Base-by-base conservation (phyloP, 2,329 filamentous ascomycete species). In the Talaromyces sp. region DNA sequence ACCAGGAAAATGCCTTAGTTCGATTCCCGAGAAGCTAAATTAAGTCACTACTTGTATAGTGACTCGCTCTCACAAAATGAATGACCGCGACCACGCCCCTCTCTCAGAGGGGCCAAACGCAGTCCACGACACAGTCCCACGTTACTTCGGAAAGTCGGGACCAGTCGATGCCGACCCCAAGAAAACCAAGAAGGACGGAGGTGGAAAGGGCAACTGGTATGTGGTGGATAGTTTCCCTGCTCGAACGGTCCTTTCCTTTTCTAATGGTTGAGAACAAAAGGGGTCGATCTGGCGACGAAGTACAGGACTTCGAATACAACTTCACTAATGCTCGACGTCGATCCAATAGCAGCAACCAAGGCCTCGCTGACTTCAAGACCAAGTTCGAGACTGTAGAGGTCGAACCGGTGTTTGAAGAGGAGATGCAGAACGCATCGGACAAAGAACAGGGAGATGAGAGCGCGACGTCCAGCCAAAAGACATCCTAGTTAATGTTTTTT, bases 31-130 rank as follows among this genome's bases (percentile, higher is more conserved):
- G 43, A 46, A 46, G 19, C 43, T 46, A 11, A 46, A 19, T 24
- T 24, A 19, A 24, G 21, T 4, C 1, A 19, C 43, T 46, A 4
- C 43, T n/a, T 6, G 48, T 17, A 27, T 68, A 96, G 92, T 99
- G 93, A 97, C 94, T 81, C 93, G 94, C 76, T 95, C 93, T 66
- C 91, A 93, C 86, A 99, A 97, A 83, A 85, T 83, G 81, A 96
- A 92, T 80, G 91, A 96, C 78, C 92, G 92, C 79, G 89, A 95
- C 82, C 90, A 96, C 80, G 86, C 86, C 70, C 89, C 84, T 71
- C 79, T 91, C 67, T 88, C 88, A 66, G 89, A 94, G 69, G 90
- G 89, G 73, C 87, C 85, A 61, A 87, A 85, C 63, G 76, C 82
- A 56, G 81, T 85, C 59, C 83, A 89, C 65, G 89, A 94, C 67